These are phyloP conservation scores for Tremella fuciformis DNA, from an alignment of 768 basidiomycete genomes.

Conservation along the genomic window DNA sequence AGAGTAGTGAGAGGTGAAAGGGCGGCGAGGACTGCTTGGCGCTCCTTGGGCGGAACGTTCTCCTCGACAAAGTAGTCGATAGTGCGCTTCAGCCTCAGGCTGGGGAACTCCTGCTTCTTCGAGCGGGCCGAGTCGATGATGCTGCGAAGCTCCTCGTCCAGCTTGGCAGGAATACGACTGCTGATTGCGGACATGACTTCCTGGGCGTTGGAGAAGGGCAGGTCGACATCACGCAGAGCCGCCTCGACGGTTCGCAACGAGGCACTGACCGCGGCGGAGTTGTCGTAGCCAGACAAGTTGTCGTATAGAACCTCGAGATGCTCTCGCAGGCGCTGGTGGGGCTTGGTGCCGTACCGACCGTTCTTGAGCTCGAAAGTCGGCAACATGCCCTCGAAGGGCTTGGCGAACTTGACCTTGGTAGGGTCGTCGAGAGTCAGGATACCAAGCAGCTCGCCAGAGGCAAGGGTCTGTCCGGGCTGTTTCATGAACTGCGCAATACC, in stretches of 20 bases:
- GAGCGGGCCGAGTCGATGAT: constrained; percentile 72
- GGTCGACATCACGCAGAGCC: constrained; percentile 75
- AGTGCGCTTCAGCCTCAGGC: constrained; percentile 75
- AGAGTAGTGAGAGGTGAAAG: constrained; percentile 69
- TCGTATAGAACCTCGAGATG: constrained; percentile 76
- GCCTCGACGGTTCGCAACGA: constrained; percentile 82
- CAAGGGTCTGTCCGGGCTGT: constrained; percentile 93
- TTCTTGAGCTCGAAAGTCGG: constrained; percentile 77
- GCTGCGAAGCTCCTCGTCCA: constrained; percentile 79
- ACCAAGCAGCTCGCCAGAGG: constrained; percentile 95
- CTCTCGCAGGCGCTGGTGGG: constrained; percentile 76
- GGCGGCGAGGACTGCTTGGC: constrained; percentile 71
- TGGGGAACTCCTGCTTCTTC: constrained; percentile 83
- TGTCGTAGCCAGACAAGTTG: constrained; percentile 94
- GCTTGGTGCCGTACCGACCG: constrained; percentile 78
- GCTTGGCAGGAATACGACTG: constrained; percentile 85
- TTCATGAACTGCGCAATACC: constrained; percentile 94
- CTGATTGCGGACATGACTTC: constrained; percentile 83
- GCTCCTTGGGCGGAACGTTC: constrained; percentile 73
- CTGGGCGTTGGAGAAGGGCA: constrained; percentile 80
- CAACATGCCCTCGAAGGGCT: constrained; percentile 93
- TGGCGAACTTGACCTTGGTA: constrained; percentile 92
- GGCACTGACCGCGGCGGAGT: constrained; percentile 80
- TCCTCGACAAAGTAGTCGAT: constrained; percentile 82
- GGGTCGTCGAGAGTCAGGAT: constrained; percentile 96